Percentiles rank a stretch among this genome's conserved stretches.
Conservation (phyloP, 2,329 filamentous ascomycete species). For the Xylariomycetidae sp. region DNA sequence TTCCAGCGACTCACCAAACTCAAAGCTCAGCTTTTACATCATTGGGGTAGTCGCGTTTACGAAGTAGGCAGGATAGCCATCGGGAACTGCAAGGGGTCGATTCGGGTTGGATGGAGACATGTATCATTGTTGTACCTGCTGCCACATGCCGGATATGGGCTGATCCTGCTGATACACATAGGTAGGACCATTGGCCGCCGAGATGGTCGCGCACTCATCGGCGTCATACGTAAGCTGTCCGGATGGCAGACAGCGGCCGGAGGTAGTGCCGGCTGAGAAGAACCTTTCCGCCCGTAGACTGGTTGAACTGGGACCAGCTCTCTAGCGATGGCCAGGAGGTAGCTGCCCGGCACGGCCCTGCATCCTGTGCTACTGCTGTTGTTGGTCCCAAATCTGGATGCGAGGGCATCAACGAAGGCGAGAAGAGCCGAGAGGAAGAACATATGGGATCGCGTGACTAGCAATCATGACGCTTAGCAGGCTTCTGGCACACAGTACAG, state of each 20-base stretch:
- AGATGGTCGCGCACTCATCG: constrained; percentile 27
- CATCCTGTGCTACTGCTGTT: no score
- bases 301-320: constrained; percentile 43
- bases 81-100: constrained; percentile 27
- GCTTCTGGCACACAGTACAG: no score
- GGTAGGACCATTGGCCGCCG: constrained; percentile 26
- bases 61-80: constrained; percentile 36
- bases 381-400: no score
- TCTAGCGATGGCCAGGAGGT: constrained; percentile 41
- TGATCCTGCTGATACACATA: constrained; percentile 32
- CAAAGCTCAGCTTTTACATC: constrained; percentile 31
- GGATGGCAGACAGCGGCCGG: constrained; percentile 42
- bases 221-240: constrained; percentile 26
- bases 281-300: constrained; percentile 37
- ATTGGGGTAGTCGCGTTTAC: constrained; percentile 32
- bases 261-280: constrained; percentile 33
- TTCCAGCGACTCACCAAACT: constrained; percentile 44
- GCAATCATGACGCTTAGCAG: no score
- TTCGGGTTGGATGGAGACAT: constrained; percentile 39
- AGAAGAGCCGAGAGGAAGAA: no score
- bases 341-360: no score
- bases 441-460: no score
- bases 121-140: constrained; percentile 47
- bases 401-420: no score
- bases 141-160: constrained; percentile 32